Conservation (phyloP, 106 monocot genomes). For the Platanthera guangdongensis region DNA sequence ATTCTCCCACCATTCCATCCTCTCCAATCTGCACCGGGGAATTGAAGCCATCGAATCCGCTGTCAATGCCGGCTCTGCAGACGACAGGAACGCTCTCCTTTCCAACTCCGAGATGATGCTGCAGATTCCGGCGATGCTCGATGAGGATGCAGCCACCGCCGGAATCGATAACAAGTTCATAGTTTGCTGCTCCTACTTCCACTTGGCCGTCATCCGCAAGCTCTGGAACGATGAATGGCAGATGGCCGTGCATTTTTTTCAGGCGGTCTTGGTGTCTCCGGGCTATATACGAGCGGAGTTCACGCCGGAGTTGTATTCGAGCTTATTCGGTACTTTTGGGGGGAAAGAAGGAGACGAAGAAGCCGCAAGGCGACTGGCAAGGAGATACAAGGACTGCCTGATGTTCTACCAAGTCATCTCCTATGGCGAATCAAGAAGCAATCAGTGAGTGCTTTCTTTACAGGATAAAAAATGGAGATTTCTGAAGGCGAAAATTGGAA, state of each 20-base stretch:
- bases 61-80: conserved; percentile 2
- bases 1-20: conserved; percentile 52
- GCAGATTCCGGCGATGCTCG: conserved; percentile 74
- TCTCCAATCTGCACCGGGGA: conserved; percentile 75
- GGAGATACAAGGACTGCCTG: conserved; percentile 88
- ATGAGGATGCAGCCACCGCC: conserved; percentile 57
- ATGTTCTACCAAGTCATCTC: conserved; percentile 91
- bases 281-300: conserved; percentile 42
- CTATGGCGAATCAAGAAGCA: conserved; percentile 31
- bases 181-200: conserved; percentile 81
- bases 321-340: conserved; percentile 28
- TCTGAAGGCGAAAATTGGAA: not conserved
- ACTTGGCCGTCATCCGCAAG: conserved; percentile 50
- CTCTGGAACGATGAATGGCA: conserved; percentile 78
- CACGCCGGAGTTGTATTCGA: conserved; percentile 46
- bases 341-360: conserved; percentile 14
- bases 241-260: conserved; percentile 78
- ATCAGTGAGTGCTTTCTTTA: conserved; percentile 26
- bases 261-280: conserved; percentile 55
- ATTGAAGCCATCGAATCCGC: conserved; percentile 42
- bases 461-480: not conserved
- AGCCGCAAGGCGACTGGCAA: conserved; percentile 43
- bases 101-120: conserved; percentile 59
- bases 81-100: conserved; percentile 18
- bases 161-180: conserved; percentile 65